Conservation (phyloP, 164 flowering plant genomes). For the Stephania yunnanensis region DNA sequence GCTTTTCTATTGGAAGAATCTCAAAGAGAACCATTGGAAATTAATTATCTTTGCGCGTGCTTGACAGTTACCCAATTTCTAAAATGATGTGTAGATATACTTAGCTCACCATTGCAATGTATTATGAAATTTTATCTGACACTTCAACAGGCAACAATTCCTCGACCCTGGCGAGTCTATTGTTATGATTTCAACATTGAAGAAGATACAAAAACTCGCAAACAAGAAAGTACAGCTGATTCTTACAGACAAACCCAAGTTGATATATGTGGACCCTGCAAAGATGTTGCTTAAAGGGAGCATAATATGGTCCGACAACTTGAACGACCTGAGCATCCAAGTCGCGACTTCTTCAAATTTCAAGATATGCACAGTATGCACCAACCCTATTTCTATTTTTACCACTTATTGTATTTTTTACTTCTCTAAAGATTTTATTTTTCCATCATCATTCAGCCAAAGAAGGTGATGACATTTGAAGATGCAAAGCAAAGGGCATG, state of each 20-base stretch:
- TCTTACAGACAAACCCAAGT: constrained; percentile 91
- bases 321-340: constrained; percentile 74
- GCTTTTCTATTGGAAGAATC: not conserved
- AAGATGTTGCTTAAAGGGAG: constrained; percentile 74
- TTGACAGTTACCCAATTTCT: no score
- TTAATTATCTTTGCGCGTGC: not conserved
- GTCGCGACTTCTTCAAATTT: constrained; percentile 67
- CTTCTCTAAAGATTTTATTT: not conserved
- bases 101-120: not conserved
- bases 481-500: constrained; percentile 88
- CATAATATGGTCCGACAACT: constrained; percentile 85
- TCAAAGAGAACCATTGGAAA: not conserved
- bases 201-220: constrained; percentile 73
- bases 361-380: constrained; percentile 80
- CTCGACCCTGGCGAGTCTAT: constrained; percentile 95
- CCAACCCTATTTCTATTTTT: not conserved
- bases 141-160: constrained; percentile 73
- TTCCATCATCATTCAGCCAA: constrained; percentile 53
- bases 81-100: no score
- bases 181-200: constrained; percentile 93
- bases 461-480: constrained; percentile 82
- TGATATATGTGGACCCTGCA: constrained; percentile 85
- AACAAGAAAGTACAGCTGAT: constrained; percentile 99
- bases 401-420: not conserved
- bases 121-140: not conserved